These are phyloP conservation scores for Fusarium multiceps DNA, from an alignment of 2,329 filamentous ascomycete genomes.

Conservation along the genomic window DNA sequence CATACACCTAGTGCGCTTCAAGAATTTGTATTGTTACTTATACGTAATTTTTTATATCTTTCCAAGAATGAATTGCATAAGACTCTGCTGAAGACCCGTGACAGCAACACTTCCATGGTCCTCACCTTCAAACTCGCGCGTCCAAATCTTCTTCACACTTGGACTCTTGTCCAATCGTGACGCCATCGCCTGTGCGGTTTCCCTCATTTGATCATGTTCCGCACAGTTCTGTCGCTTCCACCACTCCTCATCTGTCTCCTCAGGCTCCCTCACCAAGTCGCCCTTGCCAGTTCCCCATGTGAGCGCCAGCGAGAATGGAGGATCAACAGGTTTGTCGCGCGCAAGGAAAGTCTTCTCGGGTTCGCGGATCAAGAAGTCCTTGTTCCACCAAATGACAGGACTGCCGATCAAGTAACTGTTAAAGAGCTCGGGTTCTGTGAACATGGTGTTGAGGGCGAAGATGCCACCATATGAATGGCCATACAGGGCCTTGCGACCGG, in stretches of 20 bases:
- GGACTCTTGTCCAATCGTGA: conserved; percentile 33
- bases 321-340: conserved; percentile 12
- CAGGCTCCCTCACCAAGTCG: conserved; percentile 41
- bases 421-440: conserved; percentile 55
- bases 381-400: conserved; percentile 61
- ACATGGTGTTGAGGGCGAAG: conserved; percentile 58
- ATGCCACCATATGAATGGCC: conserved; percentile 63
- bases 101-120: conserved; percentile 43
- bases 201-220: conserved; percentile 42
- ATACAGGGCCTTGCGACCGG: conserved; percentile 56
- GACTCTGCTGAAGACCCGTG: conserved; percentile 38
- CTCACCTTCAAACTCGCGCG: conserved; percentile 43
- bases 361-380: conserved; percentile 53
- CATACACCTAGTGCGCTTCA: background rate
- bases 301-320: conserved; percentile 49
- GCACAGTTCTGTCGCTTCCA: conserved; percentile 42
- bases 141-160: conserved; percentile 36
- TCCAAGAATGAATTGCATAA: conserved; percentile 39
- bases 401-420: conserved; percentile 59
- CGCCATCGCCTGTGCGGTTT: conserved; percentile 30
- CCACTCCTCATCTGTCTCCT: conserved; percentile 49
- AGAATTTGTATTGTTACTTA: background rate
- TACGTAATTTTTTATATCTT: conserved; percentile 2
- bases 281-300: conserved; percentile 50
- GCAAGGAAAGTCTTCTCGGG: conserved; percentile 46